Evolutionary conservation across 352 stramenopile genomes (phyloP), one percentile per base, ranked within the genome.

Genomic region (Aphanomyces invadans): DNA sequence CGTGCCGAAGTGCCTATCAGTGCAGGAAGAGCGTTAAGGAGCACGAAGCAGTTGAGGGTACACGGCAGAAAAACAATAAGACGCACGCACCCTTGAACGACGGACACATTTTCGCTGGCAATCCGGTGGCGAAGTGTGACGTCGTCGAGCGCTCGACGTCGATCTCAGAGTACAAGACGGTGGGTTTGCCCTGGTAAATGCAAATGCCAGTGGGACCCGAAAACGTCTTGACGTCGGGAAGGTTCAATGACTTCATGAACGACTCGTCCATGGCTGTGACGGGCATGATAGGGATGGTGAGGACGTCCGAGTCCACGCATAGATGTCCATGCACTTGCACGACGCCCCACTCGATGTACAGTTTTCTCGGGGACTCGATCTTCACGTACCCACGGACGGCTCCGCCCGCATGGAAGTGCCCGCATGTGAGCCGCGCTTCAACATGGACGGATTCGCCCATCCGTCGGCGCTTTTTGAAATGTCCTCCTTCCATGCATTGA

Each of bases 261-360:
- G 66, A 70, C 25, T 77, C 67, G 42, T 73, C 66, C 10, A 69
- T 29, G 10, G 68, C 74, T 9, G 65, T 53, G 55, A 97, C 92
- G 5, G 90, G 87, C 53, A 92, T 93, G 28, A 96, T 89, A 21
- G 80, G 90, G 5, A 98, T 76, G 2, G 92, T 97, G 36, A 98
- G 73, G 10, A 98, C 77, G 76, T 98, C 96, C 64, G 95, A 87
- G 66, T 95, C 90, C 28, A 94, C 90, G 21, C 77, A 90, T 45
- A 97, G 85, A 66, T 88, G 80, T 23, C 74, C 80, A 65, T 88
- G 80, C 38, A 87, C 72, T 70, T 88, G 78, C 10, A 74, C 78
- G 28, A 84, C 78, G 21, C 86, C 78, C 21, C 74, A 71, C 3
- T 75, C 54, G 36, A 88, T 79, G 69, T 88, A 53, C 26, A 68